These are phyloP conservation scores for Zelopaecilomyces penicillatus DNA, from an alignment of 2,329 filamentous ascomycete genomes.

Conservation along the genomic window DNA sequence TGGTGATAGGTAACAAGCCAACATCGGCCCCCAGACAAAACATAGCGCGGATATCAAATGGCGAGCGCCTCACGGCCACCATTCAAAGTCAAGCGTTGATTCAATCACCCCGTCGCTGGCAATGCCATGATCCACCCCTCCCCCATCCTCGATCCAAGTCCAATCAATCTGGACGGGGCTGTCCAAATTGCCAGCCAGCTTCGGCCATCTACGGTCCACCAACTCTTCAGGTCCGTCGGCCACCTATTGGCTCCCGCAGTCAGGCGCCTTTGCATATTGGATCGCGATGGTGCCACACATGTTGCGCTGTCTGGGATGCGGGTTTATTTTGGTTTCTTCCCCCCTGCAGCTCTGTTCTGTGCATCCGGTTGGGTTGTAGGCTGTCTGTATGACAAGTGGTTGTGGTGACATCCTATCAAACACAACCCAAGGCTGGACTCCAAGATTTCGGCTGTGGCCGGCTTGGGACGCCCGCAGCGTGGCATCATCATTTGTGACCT, in stretches of 20 bases:
- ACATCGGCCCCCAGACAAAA: too few relatives aligned
- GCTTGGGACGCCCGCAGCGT: background rate
- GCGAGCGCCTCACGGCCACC: background rate
- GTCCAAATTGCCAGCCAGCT: background rate
- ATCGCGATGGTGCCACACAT: background rate
- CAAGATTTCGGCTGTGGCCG: background rate
- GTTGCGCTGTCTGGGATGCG: background rate
- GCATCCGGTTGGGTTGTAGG: conserved; percentile 1
- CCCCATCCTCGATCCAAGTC: background rate
- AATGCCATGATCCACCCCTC: too few relatives aligned
- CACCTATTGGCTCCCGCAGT: conserved; percentile 9
- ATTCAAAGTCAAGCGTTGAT: background rate
- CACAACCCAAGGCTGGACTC: background rate
- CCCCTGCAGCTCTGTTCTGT: background rate
- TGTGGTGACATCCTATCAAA: conserved; percentile 5
- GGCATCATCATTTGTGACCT: too few relatives aligned
- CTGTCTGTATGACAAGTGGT: conserved; percentile 11
- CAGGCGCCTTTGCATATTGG: conserved; percentile 7
- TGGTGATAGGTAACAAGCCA: too few relatives aligned
- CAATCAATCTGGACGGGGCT: background rate
- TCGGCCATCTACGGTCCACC: background rate
- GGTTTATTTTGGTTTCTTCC: background rate
- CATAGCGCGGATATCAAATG: too few relatives aligned
- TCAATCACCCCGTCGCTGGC: too few relatives aligned
- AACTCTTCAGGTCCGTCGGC: background rate